Evolutionary conservation across 495 filamentous ascomycete species (phyloP), one percentile per base, ranked within the genome.

Genomic region (Tuber borchii): DNA sequence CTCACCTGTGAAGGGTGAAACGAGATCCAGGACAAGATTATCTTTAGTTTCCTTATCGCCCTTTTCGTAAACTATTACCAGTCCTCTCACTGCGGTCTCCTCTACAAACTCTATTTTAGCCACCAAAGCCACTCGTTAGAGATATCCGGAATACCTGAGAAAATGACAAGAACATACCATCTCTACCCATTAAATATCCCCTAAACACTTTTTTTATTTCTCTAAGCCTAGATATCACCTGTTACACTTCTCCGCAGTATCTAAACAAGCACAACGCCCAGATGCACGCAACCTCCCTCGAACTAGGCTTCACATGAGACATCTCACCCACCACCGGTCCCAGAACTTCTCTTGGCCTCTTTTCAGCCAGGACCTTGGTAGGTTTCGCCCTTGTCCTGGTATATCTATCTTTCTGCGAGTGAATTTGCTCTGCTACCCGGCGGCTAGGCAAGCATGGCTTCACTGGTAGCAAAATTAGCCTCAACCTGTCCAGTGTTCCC

Each of bases 31-130:
- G 12, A 97, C 92, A 34, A 99, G 86, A 73, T 93, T 90, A 75
- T 92, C 90, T 83, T 92, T 94, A 1, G 97, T 86, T 12, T 87
- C 87, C 73, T 90, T 87, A 78, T 95, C 92, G 0, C 95, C 95
- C 79, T 93, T 94, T 81, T 97, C 93, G 84, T 97, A 97, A 8
- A 97, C 92, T 69, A 97, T 86, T 22, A 92, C 89, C 42, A 98
- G 88, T 20, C 95, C 95, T 77, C 95, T 88, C 22, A 93, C 95
- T 2, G 95, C 95, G 4, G 94, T 93, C 83, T 99, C 95, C 83
- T 97, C 94, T 9, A 97, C 93, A 69, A 97, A 87, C 82, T 97
- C 93, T 83, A 34, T 69, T 48, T 16, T 69, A 26, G 14, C 17
- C 26, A 14, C 17, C 31, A 71, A 71, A 39, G 19, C 16, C 8